Conservation (phyloP, 2,329 filamentous ascomycete species). For the Samsoniella hepiali region DNA sequence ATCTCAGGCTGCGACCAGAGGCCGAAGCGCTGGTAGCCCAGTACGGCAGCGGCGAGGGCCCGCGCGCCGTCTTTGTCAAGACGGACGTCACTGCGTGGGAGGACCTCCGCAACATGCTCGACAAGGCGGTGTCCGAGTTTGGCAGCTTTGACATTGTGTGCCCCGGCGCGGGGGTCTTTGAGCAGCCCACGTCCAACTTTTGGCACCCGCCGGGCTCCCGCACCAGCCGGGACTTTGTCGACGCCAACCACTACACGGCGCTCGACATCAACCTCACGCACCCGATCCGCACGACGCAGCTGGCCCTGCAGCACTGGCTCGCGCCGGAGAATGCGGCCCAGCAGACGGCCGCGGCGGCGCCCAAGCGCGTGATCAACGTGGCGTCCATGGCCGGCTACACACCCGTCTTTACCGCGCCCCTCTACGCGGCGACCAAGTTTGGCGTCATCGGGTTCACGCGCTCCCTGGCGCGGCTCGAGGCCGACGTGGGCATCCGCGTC, state of each 20-base stretch:
- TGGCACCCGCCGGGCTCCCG: constrained; percentile 40
- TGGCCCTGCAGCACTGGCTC: constrained; percentile 39
- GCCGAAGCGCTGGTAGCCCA: constrained; percentile 34
- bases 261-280: constrained; percentile 43
- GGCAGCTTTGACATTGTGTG: constrained; percentile 41
- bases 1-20: constrained; percentile 41
- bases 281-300: constrained; percentile 39
- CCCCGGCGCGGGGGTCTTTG: constrained; percentile 46
- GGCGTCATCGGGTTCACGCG: constrained; percentile 41
- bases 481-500: constrained; percentile 35
- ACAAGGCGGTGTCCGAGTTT: constrained; percentile 34
- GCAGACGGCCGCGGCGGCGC: constrained; percentile 30
- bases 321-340: constrained; percentile 25
- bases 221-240: constrained; percentile 30
- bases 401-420: constrained; percentile 32
- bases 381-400: constrained; percentile 37
- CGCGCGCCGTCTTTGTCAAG: constrained; percentile 38
- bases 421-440: constrained; percentile 40
- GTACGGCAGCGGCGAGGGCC: constrained; percentile 19
- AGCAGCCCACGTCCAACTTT: constrained; percentile 42
- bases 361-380: constrained; percentile 38
- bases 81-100: constrained; percentile 45
- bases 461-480: constrained; percentile 37
- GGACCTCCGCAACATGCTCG: constrained; percentile 35
- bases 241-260: constrained; percentile 32